Evolutionary conservation across 306 rosid genomes (phyloP).

Genomic region (Casuarina glauca): DNA sequence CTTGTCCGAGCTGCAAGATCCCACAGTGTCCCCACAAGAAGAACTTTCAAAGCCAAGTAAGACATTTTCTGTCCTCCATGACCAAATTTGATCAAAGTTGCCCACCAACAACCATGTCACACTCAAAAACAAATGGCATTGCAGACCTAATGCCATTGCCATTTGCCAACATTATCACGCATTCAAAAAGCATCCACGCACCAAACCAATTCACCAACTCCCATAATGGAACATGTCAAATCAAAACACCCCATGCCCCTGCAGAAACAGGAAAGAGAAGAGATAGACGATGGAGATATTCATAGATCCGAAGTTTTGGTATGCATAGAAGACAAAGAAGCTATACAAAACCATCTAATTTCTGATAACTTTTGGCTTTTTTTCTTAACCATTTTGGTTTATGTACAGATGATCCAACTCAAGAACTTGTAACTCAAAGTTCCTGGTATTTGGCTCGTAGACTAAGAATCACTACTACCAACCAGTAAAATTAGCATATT

Average conservation of each 20-base stretch:
- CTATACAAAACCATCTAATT: conserved; percentile 3
- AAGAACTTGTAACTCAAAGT: background rate
- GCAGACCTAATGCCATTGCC: background rate
- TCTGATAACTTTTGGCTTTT: background rate
- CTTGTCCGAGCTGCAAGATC: no score
- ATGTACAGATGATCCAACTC: background rate
- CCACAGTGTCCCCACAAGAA: background rate
- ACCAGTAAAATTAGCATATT: conserved; percentile 31
- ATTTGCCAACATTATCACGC: background rate
- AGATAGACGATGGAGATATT: background rate
- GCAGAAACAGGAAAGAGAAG: background rate
- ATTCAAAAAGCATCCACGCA: background rate
- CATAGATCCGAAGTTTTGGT: background rate
- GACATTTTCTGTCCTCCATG: conserved; percentile 1
- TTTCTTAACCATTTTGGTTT: background rate
- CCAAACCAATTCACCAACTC: background rate
- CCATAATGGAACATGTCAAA: background rate
- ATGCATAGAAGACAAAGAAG: background rate
- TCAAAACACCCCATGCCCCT: background rate
- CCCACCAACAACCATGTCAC: background rate
- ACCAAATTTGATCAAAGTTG: background rate
- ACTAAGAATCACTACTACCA: conserved; percentile 24
- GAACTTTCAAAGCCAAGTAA: background rate
- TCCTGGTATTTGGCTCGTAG: background rate
- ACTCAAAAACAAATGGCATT: background rate